phyloP scores from a whole-genome alignment of 768 basidiomycete genomes.

The Phanerochaete sordida region DNA sequence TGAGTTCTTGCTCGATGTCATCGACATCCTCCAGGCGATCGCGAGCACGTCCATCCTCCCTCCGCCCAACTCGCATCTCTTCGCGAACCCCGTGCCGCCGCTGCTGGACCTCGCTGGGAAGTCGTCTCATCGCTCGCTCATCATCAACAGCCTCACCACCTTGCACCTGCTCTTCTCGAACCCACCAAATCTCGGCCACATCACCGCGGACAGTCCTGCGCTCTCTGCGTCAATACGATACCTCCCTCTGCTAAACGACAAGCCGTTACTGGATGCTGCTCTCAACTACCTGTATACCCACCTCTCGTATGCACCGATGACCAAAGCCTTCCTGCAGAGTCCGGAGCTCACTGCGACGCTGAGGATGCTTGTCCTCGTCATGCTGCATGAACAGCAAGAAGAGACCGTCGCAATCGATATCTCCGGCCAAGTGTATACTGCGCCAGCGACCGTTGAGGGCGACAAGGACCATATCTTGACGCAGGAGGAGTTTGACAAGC shows the following conservation, averaged over 20 bases:
- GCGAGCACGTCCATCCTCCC: conserved; percentile 41
- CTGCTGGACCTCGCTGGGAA: conserved; percentile 51
- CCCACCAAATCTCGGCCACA: conserved; percentile 50
- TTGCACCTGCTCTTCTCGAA: conserved; percentile 63
- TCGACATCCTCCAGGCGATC: conserved; percentile 70
- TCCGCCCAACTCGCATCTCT: conserved; percentile 26
- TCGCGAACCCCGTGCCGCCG: conserved; percentile 50
- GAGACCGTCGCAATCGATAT: conserved; percentile 63
- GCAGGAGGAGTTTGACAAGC: conserved; percentile 59
- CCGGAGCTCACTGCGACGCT: conserved; percentile 67
- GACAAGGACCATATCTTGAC: conserved; percentile 65
- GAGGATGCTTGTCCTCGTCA: conserved; percentile 60
- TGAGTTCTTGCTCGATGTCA: conserved; percentile 68
- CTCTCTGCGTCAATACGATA: conserved; percentile 64
- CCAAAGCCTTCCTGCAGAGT: conserved; percentile 72
- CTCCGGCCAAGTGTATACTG: conserved; percentile 54
- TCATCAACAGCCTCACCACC: conserved; percentile 59
- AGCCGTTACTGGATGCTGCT: conserved; percentile 62
- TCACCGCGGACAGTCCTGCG: conserved; percentile 54
- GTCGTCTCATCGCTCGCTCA: conserved; percentile 71
- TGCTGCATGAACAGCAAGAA: conserved; percentile 70
- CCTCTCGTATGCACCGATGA: conserved; percentile 69
- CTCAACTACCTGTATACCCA: conserved; percentile 75
- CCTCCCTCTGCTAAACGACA: conserved; percentile 71
- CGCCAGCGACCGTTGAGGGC: conserved; percentile 42